A percentile compares a stretch with the other conserved stretches of the same genome.
These are phyloP conservation scores for Inosperma sp. DNA, from an alignment of 768 basidiomycete species.

Conservation along the genomic window DNA sequence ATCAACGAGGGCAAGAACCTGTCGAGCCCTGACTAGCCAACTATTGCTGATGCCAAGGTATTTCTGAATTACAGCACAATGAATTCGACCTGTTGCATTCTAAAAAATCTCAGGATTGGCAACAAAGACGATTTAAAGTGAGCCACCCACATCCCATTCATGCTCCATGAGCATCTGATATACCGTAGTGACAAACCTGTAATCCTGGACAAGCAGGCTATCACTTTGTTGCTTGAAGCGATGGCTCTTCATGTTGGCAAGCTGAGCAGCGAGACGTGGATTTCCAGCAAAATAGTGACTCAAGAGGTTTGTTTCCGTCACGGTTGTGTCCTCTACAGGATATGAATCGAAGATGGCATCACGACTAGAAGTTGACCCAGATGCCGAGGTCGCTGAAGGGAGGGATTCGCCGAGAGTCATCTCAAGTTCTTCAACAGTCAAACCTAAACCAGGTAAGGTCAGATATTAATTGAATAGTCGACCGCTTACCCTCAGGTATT, in stretches of 20 bases:
- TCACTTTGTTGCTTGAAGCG: background rate
- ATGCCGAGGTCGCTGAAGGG: background rate
- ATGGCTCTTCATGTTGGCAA: background rate
- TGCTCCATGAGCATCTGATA: background rate
- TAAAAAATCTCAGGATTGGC: background rate
- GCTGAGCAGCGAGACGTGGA: background rate
- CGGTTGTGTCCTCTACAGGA: background rate
- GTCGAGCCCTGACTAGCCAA: background rate
- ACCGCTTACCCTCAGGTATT: background rate
- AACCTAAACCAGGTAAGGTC: background rate
- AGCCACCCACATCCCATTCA: background rate
- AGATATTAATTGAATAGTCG: background rate
- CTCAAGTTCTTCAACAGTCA: background rate
- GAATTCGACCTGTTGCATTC: background rate
- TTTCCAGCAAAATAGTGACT: background rate
- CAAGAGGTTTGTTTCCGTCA: background rate
- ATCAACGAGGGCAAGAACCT: background rate
- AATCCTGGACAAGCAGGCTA: background rate
- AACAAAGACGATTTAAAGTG: background rate
- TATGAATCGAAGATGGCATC: background rate
- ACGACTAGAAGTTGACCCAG: background rate
- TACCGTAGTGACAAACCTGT: background rate
- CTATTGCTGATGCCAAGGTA: background rate
- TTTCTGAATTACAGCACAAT: background rate
- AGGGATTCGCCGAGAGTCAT: background rate